phyloP scores from a whole-genome alignment of 192 early-diverging fungal species.

The Pilobolus umbonatus region DNA sequence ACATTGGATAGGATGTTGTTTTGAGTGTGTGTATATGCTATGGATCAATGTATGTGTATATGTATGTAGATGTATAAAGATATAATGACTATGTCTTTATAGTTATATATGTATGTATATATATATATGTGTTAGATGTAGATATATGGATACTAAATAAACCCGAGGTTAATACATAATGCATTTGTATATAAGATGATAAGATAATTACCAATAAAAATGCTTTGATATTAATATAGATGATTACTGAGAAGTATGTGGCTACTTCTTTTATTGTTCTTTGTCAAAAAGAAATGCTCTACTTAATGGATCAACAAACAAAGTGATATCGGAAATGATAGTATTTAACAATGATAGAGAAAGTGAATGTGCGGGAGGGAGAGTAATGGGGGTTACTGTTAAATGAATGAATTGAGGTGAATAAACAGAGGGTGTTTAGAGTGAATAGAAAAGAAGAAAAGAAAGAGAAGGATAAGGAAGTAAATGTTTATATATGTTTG shows the following conservation, averaged over 20 bases:
- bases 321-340: background rate
- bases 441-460: background rate
- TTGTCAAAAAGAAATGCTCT: background rate
- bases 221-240: too few relatives aligned
- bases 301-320: background rate
- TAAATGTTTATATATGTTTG: background rate
- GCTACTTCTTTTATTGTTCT: background rate
- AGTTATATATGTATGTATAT: background rate
- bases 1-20: background rate
- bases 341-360: background rate
- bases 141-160: background rate
- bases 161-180: background rate
- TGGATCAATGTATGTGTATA: background rate
- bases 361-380: background rate
- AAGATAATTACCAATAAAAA: background rate
- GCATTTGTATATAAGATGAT: constrained; percentile 2
- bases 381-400: background rate
- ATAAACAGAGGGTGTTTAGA: background rate
- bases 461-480: background rate
- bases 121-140: background rate
- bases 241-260: background rate
- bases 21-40: background rate
- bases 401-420: background rate
- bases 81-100: too few relatives aligned
- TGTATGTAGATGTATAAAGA: too few relatives aligned